phyloP scores from a whole-genome alignment of 2,329 filamentous ascomycete species.

The Calonectria multiphialidica region DNA sequence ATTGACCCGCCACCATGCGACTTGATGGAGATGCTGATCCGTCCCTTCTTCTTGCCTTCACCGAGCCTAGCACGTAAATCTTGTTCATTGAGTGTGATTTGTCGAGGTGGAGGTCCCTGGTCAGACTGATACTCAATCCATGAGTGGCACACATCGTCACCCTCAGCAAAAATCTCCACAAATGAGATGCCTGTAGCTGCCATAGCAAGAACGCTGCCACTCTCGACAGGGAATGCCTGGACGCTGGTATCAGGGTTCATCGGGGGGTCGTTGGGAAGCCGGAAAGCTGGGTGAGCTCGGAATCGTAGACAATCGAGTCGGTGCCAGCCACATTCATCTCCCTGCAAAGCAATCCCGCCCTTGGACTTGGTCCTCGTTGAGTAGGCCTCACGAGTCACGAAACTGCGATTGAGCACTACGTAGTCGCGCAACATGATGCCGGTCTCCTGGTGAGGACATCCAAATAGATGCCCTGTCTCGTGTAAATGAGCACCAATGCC shows the following conservation, averaged over 20 bases:
- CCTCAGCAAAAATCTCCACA: conserved; percentile 84
- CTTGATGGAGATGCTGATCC: conserved; percentile 79
- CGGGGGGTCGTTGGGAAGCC: conserved; percentile 79
- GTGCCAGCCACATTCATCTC: conserved; percentile 93
- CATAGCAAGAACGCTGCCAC: conserved; percentile 79
- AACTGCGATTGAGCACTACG: conserved; percentile 84
- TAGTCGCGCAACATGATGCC: conserved; percentile 96
- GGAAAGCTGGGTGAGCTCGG: conserved; percentile 90
- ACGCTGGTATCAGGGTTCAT: conserved; percentile 78
- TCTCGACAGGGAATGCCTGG: conserved; percentile 88
- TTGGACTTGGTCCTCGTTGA: conserved; percentile 89
- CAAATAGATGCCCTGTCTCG: conserved; percentile 90
- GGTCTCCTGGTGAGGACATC: conserved; percentile 88
- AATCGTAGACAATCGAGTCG: conserved; percentile 90
- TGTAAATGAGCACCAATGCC: conserved; percentile 94
- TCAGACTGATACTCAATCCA: conserved; percentile 85
- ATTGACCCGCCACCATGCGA: conserved; percentile 81
- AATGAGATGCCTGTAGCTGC: conserved; percentile 87
- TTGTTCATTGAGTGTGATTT: conserved; percentile 80
- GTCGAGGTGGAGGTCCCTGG: conserved; percentile 73
- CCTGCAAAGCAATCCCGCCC: conserved; percentile 78
- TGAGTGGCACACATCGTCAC: conserved; percentile 82
- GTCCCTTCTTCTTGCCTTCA: conserved; percentile 77
- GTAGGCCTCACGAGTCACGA: conserved; percentile 84
- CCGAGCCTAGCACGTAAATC: conserved; percentile 80